Evolutionary conservation across 2,329 filamentous ascomycete species (phyloP).

Genomic region (Xylaria sp.): DNA sequence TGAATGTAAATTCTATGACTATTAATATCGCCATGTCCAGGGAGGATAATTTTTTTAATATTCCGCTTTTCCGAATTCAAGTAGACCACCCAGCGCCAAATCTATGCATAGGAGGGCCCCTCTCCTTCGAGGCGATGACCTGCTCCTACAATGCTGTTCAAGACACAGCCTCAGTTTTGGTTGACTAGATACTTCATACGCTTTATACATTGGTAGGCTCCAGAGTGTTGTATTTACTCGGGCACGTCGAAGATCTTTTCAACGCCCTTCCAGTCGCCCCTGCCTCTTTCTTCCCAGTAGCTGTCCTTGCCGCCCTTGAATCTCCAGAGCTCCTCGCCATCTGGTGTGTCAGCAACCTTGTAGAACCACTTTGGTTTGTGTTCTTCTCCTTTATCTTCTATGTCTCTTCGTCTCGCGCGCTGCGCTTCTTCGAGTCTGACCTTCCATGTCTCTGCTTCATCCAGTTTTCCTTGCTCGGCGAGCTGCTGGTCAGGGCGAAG

Average conservation of each 20-base stretch:
- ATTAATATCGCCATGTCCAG: not conserved
- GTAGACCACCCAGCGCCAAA: not conserved
- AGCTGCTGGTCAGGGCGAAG: slow-evolving; percentile 88
- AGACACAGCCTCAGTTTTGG: not conserved
- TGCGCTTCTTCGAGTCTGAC: slow-evolving; percentile 86
- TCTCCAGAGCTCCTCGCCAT: slow-evolving; percentile 76
- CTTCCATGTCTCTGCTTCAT: slow-evolving; percentile 86
- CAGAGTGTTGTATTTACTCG: slow-evolving; percentile 17
- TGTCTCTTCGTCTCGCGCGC: slow-evolving; percentile 74
- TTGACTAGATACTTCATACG: slow-evolving; percentile 1
- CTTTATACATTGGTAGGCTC: slow-evolving; percentile 4
- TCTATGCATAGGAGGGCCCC: not conserved
- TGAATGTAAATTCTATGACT: not conserved
- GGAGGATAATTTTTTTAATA: not conserved
- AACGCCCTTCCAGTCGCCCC: slow-evolving; percentile 47
- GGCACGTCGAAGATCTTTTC: slow-evolving; percentile 46
- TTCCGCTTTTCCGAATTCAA: slow-evolving; percentile 6
- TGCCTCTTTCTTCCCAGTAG: slow-evolving; percentile 87
- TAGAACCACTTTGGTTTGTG: slow-evolving; percentile 88
- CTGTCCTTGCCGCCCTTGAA: slow-evolving; percentile 83
- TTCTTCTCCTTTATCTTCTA: slow-evolving; percentile 78
- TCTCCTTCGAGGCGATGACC: not conserved
- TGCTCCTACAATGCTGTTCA: not conserved
- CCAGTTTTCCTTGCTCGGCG: slow-evolving; percentile 82
- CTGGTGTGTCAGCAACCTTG: slow-evolving; percentile 67